Percentiles rank a stretch among this genome's conserved stretches.
Conservation (phyloP, 805 yeast species). For the Wickerhamomyces bovis region DNA sequence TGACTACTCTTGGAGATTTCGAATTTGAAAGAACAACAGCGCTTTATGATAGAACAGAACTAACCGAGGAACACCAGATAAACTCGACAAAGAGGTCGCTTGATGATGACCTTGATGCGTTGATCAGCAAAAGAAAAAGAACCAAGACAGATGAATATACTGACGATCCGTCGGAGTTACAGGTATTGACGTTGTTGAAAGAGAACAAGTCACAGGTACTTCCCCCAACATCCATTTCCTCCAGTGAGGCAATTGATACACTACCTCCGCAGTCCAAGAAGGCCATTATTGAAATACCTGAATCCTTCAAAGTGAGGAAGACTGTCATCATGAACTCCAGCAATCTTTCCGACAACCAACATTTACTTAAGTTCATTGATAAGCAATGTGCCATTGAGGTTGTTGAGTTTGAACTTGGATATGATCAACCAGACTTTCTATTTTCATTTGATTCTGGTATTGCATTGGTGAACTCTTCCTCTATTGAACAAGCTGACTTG, state of each 20-base stretch:
- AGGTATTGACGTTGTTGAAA: background rate
- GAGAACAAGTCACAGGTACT: background rate
- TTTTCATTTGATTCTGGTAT: slow-evolving; percentile 10
- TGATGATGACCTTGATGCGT: slow-evolving; percentile 16
- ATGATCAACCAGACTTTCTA: slow-evolving; percentile 14
- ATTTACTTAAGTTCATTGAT: slow-evolving; percentile 1
- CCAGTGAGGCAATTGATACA: background rate
- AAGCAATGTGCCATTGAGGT: slow-evolving; percentile 1
- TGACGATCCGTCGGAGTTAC: background rate
- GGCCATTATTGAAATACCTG: background rate
- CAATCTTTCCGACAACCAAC: slow-evolving; percentile 2
- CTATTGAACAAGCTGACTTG: slow-evolving; percentile 10
- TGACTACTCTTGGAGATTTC: slow-evolving; percentile 2
- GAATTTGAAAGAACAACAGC: background rate
- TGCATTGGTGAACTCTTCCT: slow-evolving; percentile 5
- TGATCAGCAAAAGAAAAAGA: background rate
- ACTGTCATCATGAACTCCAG: slow-evolving; percentile 4
- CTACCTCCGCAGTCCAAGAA: background rate
- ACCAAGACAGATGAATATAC: background rate
- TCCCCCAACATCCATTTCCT: background rate
- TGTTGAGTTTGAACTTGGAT: slow-evolving; percentile 13
- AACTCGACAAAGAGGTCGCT: slow-evolving; percentile 4
- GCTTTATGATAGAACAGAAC: background rate
- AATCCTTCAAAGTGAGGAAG: background rate
- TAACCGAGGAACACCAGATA: background rate